These are phyloP conservation scores for Gypsophila paniculata DNA, from an alignment of 179 eudicot species.

Conservation along the genomic window DNA sequence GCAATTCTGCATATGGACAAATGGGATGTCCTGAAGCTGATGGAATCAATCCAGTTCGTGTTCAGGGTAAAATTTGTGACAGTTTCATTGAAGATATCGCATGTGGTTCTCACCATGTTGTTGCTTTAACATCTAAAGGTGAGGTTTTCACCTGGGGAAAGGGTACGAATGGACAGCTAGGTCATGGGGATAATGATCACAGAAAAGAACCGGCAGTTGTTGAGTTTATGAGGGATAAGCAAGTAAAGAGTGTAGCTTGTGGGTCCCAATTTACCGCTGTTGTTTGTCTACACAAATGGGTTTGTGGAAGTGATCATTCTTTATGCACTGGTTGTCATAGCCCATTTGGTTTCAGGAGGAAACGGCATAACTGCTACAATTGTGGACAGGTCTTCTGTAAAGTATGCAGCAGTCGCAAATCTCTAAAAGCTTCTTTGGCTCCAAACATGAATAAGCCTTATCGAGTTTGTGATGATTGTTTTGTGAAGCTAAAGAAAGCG, in stretches of 20 bases:
- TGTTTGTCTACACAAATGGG: slow-evolving; percentile 77
- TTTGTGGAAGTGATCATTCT: slow-evolving; percentile 65
- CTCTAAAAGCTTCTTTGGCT: slow-evolving; percentile 83
- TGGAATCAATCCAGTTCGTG: slow-evolving; percentile 50
- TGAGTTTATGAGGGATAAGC: slow-evolving; percentile 61
- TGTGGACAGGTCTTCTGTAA: slow-evolving; percentile 92
- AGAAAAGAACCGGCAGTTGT: slow-evolving; percentile 61
- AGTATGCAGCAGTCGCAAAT: slow-evolving; percentile 68
- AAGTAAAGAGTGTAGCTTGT: slow-evolving; percentile 66
- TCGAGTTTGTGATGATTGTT: slow-evolving; percentile 96
- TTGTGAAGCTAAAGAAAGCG: slow-evolving; percentile 57
- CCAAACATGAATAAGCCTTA: slow-evolving; percentile 76
- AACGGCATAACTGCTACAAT: slow-evolving; percentile 91
- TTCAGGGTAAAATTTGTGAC: slow-evolving; percentile 49
- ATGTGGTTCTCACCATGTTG: slow-evolving; percentile 87
- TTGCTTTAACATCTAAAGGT: slow-evolving; percentile 66
- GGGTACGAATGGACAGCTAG: slow-evolving; percentile 81
- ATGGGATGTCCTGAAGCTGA: slow-evolving; percentile 51
- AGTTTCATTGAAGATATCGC: slow-evolving; percentile 67
- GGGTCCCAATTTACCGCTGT: slow-evolving; percentile 83
- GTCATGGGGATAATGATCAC: slow-evolving; percentile 75
- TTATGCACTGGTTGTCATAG: slow-evolving; percentile 68
- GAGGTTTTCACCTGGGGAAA: slow-evolving; percentile 95
- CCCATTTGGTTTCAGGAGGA: slow-evolving; percentile 76
- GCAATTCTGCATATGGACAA: slow-evolving; percentile 64